Conservation (phyloP, 495 filamentous ascomycete species). For the Hapsidospora chrysogenum region DNA sequence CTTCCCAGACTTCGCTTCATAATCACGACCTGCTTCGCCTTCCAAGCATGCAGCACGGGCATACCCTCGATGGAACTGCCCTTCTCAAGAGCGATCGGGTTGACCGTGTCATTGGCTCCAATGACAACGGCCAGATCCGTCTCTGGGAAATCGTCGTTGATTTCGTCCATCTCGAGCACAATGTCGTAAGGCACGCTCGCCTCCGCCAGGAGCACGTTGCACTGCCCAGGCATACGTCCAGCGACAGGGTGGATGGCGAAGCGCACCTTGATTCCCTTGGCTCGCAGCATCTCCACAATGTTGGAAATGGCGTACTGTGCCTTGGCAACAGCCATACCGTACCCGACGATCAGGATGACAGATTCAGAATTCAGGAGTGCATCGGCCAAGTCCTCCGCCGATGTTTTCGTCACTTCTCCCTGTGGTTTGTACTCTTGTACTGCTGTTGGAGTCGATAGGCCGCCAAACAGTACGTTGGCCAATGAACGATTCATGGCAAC, state of each 20-base stretch:
- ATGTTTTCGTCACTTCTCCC: conserved; percentile 53
- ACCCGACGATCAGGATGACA: conserved; percentile 71
- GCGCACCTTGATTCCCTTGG: conserved; percentile 57
- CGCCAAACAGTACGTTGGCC: conserved; percentile 68
- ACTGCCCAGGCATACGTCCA: conserved; percentile 74
- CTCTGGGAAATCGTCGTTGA: conserved; percentile 71
- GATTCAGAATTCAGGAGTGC: conserved; percentile 50
- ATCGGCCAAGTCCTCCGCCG: conserved; percentile 58
- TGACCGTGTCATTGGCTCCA: conserved; percentile 74
- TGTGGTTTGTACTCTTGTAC: conserved; percentile 52
- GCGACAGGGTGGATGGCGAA: conserved; percentile 78
- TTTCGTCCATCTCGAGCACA: conserved; percentile 78
- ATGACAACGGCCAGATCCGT: conserved; percentile 77
- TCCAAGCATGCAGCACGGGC: conserved; percentile 77
- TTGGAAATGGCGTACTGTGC: conserved; percentile 73
- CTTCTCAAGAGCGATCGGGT: conserved; percentile 65
- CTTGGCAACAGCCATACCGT: conserved; percentile 79
- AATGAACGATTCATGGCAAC: conserved; percentile 72
- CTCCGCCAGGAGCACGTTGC: conserved; percentile 70
- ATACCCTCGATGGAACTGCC: conserved; percentile 69
- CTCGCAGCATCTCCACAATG: conserved; percentile 50
- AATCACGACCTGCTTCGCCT: conserved; percentile 74
- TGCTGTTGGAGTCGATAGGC: conserved; percentile 40
- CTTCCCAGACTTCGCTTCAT: conserved; percentile 75
- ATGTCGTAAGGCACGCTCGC: conserved; percentile 74